These are phyloP conservation scores for Alternaria sp. DNA, from an alignment of 2,329 filamentous ascomycete species.

Conservation along the genomic window DNA sequence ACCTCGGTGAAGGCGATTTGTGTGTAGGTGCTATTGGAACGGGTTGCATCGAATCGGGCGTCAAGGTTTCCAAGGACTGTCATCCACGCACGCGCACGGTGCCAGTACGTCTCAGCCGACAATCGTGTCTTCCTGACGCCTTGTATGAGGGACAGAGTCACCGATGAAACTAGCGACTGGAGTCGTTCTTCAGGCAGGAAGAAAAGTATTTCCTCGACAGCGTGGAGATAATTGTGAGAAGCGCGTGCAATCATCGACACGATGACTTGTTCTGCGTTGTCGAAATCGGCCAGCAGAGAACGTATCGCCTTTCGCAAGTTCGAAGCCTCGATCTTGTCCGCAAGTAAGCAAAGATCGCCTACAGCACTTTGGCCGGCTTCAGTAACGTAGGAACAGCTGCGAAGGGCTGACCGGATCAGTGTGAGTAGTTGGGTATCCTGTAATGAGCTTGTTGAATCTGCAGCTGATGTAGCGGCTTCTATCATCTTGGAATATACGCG, in stretches of 20 bases:
- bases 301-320: slow-evolving; percentile 2
- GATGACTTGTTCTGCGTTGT: neutral
- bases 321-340: slow-evolving; percentile 12
- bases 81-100: slow-evolving; percentile 23
- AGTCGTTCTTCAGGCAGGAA: slow-evolving; percentile 19
- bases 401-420: slow-evolving; percentile 21
- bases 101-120: neutral
- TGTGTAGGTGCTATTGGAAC: neutral
- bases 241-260: neutral
- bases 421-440: slow-evolving; percentile 17
- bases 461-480: slow-evolving; percentile 2
- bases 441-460: neutral
- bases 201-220: slow-evolving; percentile 12
- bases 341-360: slow-evolving; percentile 4
- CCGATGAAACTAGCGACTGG: slow-evolving; percentile 4
- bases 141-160: slow-evolving; percentile 16
- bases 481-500: slow-evolving; percentile 19
- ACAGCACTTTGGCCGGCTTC: neutral
- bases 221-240: neutral
- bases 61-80: slow-evolving; percentile 27
- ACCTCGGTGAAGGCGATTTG: slow-evolving; percentile 1
- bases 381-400: slow-evolving; percentile 3
- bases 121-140: neutral
- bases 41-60: neutral
- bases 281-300: slow-evolving; percentile 1